These are phyloP conservation scores for Zymoseptoria passerinii DNA, from an alignment of 2,329 filamentous ascomycete genomes.

Conservation along the genomic window DNA sequence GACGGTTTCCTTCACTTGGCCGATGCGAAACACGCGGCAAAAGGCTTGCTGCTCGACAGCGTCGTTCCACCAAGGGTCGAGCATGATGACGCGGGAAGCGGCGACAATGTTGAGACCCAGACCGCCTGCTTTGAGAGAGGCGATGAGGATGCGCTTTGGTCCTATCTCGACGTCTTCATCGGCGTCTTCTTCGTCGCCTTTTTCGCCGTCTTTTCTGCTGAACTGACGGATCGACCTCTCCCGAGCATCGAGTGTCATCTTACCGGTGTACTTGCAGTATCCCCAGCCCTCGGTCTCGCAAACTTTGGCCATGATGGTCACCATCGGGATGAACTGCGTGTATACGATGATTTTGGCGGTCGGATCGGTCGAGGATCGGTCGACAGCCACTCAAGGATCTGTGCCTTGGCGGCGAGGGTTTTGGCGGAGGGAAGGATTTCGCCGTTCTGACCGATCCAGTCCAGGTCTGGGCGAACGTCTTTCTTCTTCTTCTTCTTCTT, in stretches of 20 bases:
- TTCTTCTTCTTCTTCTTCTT: constrained; percentile 21
- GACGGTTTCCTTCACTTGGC: constrained; percentile 53
- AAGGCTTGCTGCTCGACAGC: constrained; percentile 36
- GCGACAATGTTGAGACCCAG: constrained; percentile 52
- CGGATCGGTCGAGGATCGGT: constrained; percentile 32
- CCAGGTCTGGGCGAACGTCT: constrained; percentile 17
- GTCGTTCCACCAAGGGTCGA: constrained; percentile 52
- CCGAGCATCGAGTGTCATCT: constrained; percentile 38
- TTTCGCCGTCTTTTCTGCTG: constrained; percentile 9
- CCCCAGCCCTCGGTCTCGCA: constrained; percentile 45
- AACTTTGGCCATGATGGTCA: constrained; percentile 43
- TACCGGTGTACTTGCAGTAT: constrained; percentile 43
- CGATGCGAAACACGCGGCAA: constrained; percentile 55
- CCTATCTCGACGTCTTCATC: not conserved
- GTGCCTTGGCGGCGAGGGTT: constrained; percentile 39
- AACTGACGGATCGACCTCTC: constrained; percentile 43
- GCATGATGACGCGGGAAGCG: constrained; percentile 42
- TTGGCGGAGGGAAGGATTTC: constrained; percentile 39
- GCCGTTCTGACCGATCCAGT: constrained; percentile 34
- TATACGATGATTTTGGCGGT: constrained; percentile 50
- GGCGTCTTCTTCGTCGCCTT: not conserved
- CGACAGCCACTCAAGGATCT: constrained; percentile 39
- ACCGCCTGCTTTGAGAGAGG: constrained; percentile 50
- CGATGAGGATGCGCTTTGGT: constrained; percentile 42
- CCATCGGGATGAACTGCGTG: constrained; percentile 49